Conservation (phyloP, 2,329 filamentous ascomycete species). For the Plenodomus biglobosus region DNA sequence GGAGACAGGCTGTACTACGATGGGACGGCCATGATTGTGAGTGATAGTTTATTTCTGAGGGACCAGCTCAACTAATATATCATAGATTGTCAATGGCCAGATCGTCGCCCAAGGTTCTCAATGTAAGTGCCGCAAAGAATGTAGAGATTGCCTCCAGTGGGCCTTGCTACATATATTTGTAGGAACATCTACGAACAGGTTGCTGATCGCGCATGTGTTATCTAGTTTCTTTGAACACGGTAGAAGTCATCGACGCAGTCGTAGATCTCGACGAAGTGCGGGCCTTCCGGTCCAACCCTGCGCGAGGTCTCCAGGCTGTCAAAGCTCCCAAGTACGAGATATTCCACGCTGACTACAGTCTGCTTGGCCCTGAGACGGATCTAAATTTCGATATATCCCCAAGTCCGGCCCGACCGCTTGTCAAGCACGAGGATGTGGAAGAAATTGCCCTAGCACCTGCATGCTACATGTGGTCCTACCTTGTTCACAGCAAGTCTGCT, state of each 20-base stretch:
- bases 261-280: conserved; percentile 70
- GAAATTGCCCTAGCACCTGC: conserved; percentile 64
- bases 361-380: conserved; percentile 47
- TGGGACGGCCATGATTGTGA: conserved; percentile 60
- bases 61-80: neutral
- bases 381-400: conserved; percentile 51
- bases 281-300: conserved; percentile 58
- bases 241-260: conserved; percentile 58
- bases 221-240: conserved; percentile 53
- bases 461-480: conserved; percentile 68
- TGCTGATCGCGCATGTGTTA: conserved; percentile 45
- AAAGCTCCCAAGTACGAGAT: conserved; percentile 51
- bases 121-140: too few species aligned
- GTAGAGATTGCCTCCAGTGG: too few species aligned
- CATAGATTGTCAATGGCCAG: conserved; percentile 57
- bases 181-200: neutral
- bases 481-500: conserved; percentile 54
- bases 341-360: conserved; percentile 49
- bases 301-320: conserved; percentile 61
- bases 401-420: conserved; percentile 43
- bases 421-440: conserved; percentile 57
- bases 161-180: too few species aligned
- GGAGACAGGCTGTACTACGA: conserved; percentile 40
- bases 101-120: conserved; percentile 67
- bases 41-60: neutral